Conservation (phyloP, 2,329 filamentous ascomycete genomes). For the Fusarium sacchari region DNA sequence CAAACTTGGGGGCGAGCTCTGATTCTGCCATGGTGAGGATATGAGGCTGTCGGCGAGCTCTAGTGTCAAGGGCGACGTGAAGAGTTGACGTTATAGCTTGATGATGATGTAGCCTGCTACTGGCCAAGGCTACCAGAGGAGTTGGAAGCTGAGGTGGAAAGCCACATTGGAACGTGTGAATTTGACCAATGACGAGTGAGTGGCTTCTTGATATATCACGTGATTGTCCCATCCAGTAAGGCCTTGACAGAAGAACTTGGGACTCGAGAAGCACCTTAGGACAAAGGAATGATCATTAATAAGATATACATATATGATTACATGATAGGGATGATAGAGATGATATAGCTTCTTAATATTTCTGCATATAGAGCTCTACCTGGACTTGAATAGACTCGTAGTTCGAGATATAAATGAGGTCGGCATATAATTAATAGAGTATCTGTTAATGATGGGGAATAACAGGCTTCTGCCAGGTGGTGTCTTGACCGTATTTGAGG, state of each 20-base stretch:
- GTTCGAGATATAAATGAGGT: neutral
- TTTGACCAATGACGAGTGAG: constrained; percentile 30
- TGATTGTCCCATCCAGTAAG: neutral
- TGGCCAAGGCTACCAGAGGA: constrained; percentile 37
- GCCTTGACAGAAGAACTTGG: neutral
- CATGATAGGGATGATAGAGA: neutral
- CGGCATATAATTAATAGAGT: neutral
- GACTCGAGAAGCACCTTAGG: neutral
- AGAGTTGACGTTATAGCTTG: constrained; percentile 38
- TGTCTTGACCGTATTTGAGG: neutral
- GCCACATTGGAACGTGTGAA: constrained; percentile 11
- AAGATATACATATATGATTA: neutral
- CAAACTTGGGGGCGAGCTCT: constrained; percentile 79
- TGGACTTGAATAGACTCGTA: neutral
- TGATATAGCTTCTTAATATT: neutral
- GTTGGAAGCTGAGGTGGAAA: constrained; percentile 38
- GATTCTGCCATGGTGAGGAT: constrained; percentile 59
- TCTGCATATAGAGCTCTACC: too few species aligned
- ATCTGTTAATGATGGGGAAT: neutral
- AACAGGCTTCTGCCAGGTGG: neutral
- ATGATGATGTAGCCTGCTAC: constrained; percentile 45
- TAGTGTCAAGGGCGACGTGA: constrained; percentile 30
- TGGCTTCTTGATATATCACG: constrained; percentile 5
- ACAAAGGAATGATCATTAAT: neutral
- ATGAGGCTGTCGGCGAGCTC: constrained; percentile 33